phyloP scores from a whole-genome alignment of 2,329 filamentous ascomycete genomes.

The Alternaria metachromatica region DNA sequence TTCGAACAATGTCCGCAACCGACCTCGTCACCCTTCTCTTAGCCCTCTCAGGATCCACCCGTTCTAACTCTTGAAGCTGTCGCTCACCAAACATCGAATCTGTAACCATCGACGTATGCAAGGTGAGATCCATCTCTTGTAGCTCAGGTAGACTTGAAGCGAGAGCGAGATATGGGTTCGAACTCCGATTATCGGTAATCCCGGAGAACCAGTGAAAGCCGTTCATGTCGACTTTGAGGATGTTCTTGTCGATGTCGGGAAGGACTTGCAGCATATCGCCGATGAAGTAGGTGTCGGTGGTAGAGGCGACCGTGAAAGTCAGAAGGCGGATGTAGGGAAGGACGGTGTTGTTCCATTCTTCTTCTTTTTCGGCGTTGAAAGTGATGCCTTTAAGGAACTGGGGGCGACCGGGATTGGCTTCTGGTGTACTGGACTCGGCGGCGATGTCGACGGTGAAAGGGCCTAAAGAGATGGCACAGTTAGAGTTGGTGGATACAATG shows the following conservation, averaged over 20 bases:
- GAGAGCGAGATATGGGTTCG: conserved; percentile 88
- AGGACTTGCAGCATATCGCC: conserved; percentile 9
- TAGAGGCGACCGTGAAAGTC: conserved; percentile 21
- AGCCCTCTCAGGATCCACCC: conserved; percentile 77
- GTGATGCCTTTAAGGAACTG: conserved; percentile 17
- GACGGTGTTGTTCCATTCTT: conserved; percentile 16
- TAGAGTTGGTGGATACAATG: background rate
- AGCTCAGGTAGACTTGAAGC: conserved; percentile 86
- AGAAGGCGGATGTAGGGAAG: conserved; percentile 16
- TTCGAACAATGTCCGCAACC: conserved; percentile 79
- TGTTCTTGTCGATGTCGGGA: conserved; percentile 10
- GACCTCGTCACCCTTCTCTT: conserved; percentile 80
- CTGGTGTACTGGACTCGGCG: conserved; percentile 13
- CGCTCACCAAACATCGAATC: conserved; percentile 69
- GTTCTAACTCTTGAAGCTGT: conserved; percentile 68
- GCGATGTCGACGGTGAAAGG: conserved; percentile 12
- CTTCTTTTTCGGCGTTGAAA: background rate
- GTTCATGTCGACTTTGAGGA: conserved; percentile 53
- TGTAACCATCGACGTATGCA: conserved; percentile 77
- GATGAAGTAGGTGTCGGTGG: conserved; percentile 18
- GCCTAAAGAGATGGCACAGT: background rate
- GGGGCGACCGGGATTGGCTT: conserved; percentile 8
- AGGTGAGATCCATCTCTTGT: conserved; percentile 78
- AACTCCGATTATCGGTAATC: conserved; percentile 82
- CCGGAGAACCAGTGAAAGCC: conserved; percentile 59